These are phyloP conservation scores for Trichomonas vaginalis DNA, from an alignment of 208 protist genomes.

Conservation along the genomic window DNA sequence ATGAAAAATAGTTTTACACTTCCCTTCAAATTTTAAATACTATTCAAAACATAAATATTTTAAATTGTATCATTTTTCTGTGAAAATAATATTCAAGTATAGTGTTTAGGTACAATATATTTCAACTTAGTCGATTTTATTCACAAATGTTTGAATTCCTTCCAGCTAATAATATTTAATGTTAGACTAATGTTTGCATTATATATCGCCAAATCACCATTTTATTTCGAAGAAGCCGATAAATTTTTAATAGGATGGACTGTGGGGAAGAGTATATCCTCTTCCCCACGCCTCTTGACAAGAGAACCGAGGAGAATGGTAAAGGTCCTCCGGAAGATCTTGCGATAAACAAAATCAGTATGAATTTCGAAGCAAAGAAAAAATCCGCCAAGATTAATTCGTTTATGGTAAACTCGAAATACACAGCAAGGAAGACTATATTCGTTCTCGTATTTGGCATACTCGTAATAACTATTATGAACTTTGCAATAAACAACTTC, in stretches of 20 bases:
- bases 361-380: not conserved
- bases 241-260: not conserved
- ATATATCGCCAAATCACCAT: too few species aligned
- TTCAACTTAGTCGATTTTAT: too few species aligned
- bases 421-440: not conserved
- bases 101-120: too few species aligned
- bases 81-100: too few species aligned
- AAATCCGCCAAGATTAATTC: not conserved
- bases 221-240: too few species aligned
- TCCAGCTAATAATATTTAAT: too few species aligned
- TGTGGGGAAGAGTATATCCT: not conserved
- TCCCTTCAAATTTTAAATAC: too few species aligned
- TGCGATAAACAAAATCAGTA: not conserved
- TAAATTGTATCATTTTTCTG: too few species aligned
- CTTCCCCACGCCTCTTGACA: not conserved
- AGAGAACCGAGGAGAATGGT: not conserved
- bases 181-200: too few species aligned
- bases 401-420: not conserved
- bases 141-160: too few species aligned
- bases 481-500: not conserved
- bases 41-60: too few species aligned
- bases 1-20: too few species aligned
- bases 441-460: not conserved
- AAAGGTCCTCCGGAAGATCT: not conserved
- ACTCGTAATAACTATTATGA: not conserved